Evolutionary conservation across 2,329 filamentous ascomycete genomes (phyloP), one percentile per base, ranked within the genome.

Genomic region (Monilinia aucupariae): DNA sequence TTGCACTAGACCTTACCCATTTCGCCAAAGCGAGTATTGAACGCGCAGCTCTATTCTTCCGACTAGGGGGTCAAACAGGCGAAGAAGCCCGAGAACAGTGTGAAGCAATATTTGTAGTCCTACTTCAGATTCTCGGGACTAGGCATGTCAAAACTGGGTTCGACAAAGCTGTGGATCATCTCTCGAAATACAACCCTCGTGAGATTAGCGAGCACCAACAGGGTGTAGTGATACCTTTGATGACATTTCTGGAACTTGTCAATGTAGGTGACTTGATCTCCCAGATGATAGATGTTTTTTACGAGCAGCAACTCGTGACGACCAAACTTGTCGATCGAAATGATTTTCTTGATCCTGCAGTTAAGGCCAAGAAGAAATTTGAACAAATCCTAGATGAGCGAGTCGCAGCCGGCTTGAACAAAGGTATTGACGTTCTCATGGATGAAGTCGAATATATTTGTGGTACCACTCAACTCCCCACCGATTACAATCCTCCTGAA

Each of bases 231-330:
- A 91, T 92, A 61, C 94, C 94, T 2, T 82, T 99, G 4, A 92
- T 97, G 52, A 97, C 91, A 0, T 99, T 99, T 71, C 85, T 99
- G 65, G 94, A 99, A 77, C 84, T 99, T 34, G 94, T 99, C 74
- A 99, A 99, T 73, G 93, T 99, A 0, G 94, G 94, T 64, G 94
- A 99, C 74, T 81, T 99, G 64, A 99, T 99, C 70, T 91, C 96
- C 64, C 94, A 99, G 75, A 99, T 99, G 94, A 86, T 99, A 64
- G 94, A 99, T 74, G 92, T 99, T 41, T 99, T 99, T 74, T 99
- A 96, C 76, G 90, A 96, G 74, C 94, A 97, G 77, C 94, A 99
- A 77, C 83, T 99, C 34, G 86, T 92, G 7, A 84, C 85, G 0
- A 85, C 89, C 17, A 90, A 90, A 71, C 86, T 99, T 60, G 89